Evolutionary conservation across 1,284 basidiomycete species (phyloP), one percentile per base, ranked within the genome.

Genomic region (Peniophora sp.): DNA sequence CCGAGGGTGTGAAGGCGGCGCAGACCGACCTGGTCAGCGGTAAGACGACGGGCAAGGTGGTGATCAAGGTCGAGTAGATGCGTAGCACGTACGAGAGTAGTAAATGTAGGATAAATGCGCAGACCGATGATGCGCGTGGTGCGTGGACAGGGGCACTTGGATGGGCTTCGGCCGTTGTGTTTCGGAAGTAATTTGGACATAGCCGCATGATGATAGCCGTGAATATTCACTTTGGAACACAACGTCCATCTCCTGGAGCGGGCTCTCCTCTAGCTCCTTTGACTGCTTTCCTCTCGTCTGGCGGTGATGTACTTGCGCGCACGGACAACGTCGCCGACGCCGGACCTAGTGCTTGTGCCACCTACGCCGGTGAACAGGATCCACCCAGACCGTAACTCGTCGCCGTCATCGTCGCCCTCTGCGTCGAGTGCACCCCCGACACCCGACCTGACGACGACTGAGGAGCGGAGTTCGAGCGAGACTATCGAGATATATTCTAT

Each of bases 21-120:
- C 94, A 98, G 59, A 73, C 64, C 2, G 94, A 97, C 63, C 75
- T 97, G 53, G 78, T 76, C 0, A 72, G 79, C n/a, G 83, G 92
- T 44, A 83, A 80, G 63, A 92, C 92, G 19, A 78, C 77, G 2
- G 93, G 93, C 8, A 97, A 96, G 65, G 64, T 96, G 56, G 58
- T 96, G 47, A 74, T 95, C 60, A 88, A 88, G 62, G 61, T 69
- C 25, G 58, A 61, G 16, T 41, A 32, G 27, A 32, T 32, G 27
- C 27, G 27, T 32, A 32, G 27, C 12, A 32, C 27, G 27, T 32
- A 32, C 27, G 27, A 32, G 12, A 32, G 27, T 32, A 32, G 27
- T n/a, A 32, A 32, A 12, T 32, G 27, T 32, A 32, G 27, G 27
- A 32, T 32, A 32, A n/a, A 32, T 32, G 27, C 27, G 27, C 27